Base-by-base conservation (phyloP, 192 early-diverging fungal genomes). In the Mortierella antarctica region DNA sequence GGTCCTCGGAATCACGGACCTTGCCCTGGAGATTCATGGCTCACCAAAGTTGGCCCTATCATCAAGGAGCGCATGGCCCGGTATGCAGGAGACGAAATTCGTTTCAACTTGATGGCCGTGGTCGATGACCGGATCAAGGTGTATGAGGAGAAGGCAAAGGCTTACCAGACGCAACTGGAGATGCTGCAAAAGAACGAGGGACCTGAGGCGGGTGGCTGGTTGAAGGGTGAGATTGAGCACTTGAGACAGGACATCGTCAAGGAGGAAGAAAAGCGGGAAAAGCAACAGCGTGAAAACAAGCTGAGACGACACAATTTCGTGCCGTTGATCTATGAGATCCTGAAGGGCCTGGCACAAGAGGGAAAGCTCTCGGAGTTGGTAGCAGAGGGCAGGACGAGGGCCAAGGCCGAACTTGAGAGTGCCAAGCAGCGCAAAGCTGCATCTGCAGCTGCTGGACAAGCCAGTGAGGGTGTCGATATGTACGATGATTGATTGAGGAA, bases 21-120 rank as follows among this genome's bases (percentile, higher is more conserved):
- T 10, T 91, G 90, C 59, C 82, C 74, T 53, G 90, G 70, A 17
- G 84, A 84, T 9, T 73, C 93, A 67, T 95, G 94, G 94, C 81
- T 90, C 20, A 78, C 83, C 15, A 83, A 88, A 40, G 91, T 88
- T 5, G 87, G 88, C 7, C 83, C 79, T 41, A 92, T 93, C 6
- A 93, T 95, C 52, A 86, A 91, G 77, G 71, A 79, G 46, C 87
- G 94, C 9, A 94, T 95, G 90, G 77, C 76, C 11, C 85, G 84
- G 49, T 89, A 91, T 56, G 82, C 82, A 23, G 73, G 65, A 31
- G 72, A 72, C 8, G 94, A 95, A 75, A 91, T 94, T 57, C 86
- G 92, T 45, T 95, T 94, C 62, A 95, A 92, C 62, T 71, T 95
- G 67, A 91, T 95, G 92, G 93, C 94, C 0, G 84, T 95, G 7